Base-by-base conservation (phyloP, 2,329 filamentous ascomycete genomes). In the Sporothrix luriei region DNA sequence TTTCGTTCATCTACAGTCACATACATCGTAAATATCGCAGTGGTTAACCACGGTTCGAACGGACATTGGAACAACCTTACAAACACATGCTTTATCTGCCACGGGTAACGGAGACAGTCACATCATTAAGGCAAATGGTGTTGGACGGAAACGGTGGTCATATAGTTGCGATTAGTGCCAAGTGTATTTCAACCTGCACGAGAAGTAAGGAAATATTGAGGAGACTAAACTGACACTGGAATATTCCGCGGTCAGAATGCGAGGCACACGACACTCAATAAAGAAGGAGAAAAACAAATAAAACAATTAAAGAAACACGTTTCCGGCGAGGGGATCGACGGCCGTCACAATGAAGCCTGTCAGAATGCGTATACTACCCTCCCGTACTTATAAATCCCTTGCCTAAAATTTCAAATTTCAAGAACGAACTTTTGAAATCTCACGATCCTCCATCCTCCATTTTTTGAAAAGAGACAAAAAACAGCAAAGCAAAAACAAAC, bases 371-470 rank as follows among this genome's bases (percentile, higher is more conserved):
- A 49, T 38, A 57, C 40, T 66, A 59, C 55, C 72, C 66, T 72
- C 67, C 68, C 72, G 68, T 66, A 66, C 64, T 33, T 43, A n/a
- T 66, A 40, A 59, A 59, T 51, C 26, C 61, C 51, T 11, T 62
- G 38, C 59, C 68, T 46, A 24, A 16, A 33, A 38, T 69, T 66
- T 66, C 68, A 16, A 33, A 38, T 69, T 66, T 66, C 68, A 69
- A 69, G 13, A 48, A 49, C 7, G 29, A 54, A 64, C 48, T 68
- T 70, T 68, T 55, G 51, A 51, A 52, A 67, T 49, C 38, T 43
- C 61, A 40, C 46, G n/a, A 70, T 68, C 59, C 51, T 68, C 40
- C 49, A 59, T 64, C 68, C 64, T 69, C 40, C 57, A 51, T 33
- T 48, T 26, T 40, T 38, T 9, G 55, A 29, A 29, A 52, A 43